Evolutionary conservation across 169 alveolate species (phyloP).

Genomic region (Plasmodium billcollinsi): DNA sequence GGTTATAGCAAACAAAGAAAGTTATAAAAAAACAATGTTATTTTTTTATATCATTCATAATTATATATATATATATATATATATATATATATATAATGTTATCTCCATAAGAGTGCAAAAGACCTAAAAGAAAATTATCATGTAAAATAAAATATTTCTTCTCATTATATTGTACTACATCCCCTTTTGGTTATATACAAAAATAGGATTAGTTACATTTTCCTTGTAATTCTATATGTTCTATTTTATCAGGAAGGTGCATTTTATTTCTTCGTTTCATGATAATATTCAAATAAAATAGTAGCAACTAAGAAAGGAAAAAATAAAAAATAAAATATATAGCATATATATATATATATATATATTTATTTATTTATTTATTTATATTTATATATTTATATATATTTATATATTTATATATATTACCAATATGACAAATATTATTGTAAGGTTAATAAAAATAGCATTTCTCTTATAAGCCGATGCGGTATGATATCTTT

Average conservation of each 20-base stretch:
- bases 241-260: constrained; percentile 28
- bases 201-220: constrained; percentile 22
- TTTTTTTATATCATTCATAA: too few relatives aligned
- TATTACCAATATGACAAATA: constrained; percentile 35
- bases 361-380: too few relatives aligned
- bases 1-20: too few relatives aligned
- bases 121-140: too few relatives aligned
- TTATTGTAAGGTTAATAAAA: constrained; percentile 32
- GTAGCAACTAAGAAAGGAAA: constrained; percentile 14
- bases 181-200: too few relatives aligned
- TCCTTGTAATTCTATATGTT: constrained; percentile 39
- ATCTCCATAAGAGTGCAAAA: too few relatives aligned
- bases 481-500: constrained; percentile 3
- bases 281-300: constrained; percentile 22
- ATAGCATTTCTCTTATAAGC: constrained; percentile 41
- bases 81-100: too few relatives aligned
- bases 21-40: too few relatives aligned
- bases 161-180: too few relatives aligned
- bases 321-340: background rate
- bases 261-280: constrained; percentile 25
- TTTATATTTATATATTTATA: background rate
- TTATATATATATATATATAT: too few relatives aligned
- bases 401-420: background rate
- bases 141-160: too few relatives aligned
- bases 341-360: background rate